Evolutionary conservation across 2,329 filamentous ascomycete species (phyloP), one percentile per base, ranked within the genome.

Genomic region (Cladophialophora bantiana): DNA sequence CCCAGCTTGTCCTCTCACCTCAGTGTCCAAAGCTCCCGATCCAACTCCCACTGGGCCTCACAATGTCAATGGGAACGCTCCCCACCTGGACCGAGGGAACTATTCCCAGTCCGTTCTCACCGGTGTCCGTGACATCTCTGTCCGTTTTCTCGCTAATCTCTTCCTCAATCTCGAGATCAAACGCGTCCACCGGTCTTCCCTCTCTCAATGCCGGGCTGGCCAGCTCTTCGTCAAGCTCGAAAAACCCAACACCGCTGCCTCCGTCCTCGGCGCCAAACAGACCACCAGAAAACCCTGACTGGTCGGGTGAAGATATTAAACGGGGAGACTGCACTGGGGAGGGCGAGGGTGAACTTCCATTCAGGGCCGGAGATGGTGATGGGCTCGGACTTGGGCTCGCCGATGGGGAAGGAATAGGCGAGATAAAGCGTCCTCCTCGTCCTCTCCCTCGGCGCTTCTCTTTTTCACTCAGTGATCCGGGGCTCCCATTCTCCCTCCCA

Each of bases 191-290:
- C 15, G 52, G 31, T 13, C 53, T 57, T 2, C 54, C 67, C 10
- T 70, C 70, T 34, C 64, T 52, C 48, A 68, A 50, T 10, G 54
- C 68, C 13, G 71, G 70, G 56, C 64, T 71, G 9, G 65, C 60
- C 15, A 73, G 59, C 62, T 73, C 71, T 64, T 73, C 71, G 50
- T 73, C 71, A 10, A 73, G 68, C 54, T 73, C 71, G 53, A 73
- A 73, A 45, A 73, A 73, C 7, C 71, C 71, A 13, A 72, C 67
- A 18, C 69, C 69, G 20, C 63, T 66, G 15, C 67, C 69, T 7
- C 66, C 70, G 15, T 69, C 66, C 12, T 65, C 60, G 2, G 66
- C 53, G 20, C 58, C 55, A 15, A 48, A 40, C 0, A 73, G 54
- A 32, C 61, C 69, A 40, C 57, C 64, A 4, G 63, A 57, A 42